Percentiles rank a stretch among this genome's conserved stretches.
Conservation (phyloP, 352 stramenopile genomes). For the Phytophthora idaei region DNA sequence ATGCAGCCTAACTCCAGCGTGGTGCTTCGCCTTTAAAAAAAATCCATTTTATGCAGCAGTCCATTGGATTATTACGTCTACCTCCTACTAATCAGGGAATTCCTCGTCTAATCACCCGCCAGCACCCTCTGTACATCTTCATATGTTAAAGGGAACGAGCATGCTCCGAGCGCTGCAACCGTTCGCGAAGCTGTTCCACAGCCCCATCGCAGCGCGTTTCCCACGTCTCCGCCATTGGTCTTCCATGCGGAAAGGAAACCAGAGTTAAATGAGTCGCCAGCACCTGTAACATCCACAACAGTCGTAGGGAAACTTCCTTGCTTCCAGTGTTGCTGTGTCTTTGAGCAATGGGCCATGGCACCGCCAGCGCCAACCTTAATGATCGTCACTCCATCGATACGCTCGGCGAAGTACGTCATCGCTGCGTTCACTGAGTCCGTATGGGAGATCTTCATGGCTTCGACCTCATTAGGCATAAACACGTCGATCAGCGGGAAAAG, state of each 20-base stretch:
- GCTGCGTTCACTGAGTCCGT: constrained; percentile 56
- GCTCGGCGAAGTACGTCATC: constrained; percentile 52
- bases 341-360: constrained; percentile 53
- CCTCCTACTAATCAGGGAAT: constrained; percentile 1
- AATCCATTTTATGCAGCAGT: constrained; percentile 3
- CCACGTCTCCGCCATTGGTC: constrained; percentile 46
- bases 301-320: constrained; percentile 57
- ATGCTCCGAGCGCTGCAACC: constrained; percentile 63
- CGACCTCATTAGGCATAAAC: constrained; percentile 85
- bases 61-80: not conserved
- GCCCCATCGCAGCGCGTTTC: constrained; percentile 63
- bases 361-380: constrained; percentile 76
- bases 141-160: constrained; percentile 45
- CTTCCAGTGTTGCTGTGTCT: constrained; percentile 46
- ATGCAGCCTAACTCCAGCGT: constrained; percentile 16
- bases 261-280: constrained; percentile 88
- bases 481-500: constrained; percentile 77
- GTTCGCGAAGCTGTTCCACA: constrained; percentile 71
- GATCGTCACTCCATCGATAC: constrained; percentile 57
- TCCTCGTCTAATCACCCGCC: constrained; percentile 7
- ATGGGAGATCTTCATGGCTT: constrained; percentile 71
- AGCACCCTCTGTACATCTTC: constrained; percentile 56
- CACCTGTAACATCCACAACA: constrained; percentile 83
- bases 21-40: not conserved
- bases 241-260: constrained; percentile 81